Evolutionary conservation across 2,329 filamentous ascomycete genomes (phyloP).

Genomic region (Huntiella bhutanensis): DNA sequence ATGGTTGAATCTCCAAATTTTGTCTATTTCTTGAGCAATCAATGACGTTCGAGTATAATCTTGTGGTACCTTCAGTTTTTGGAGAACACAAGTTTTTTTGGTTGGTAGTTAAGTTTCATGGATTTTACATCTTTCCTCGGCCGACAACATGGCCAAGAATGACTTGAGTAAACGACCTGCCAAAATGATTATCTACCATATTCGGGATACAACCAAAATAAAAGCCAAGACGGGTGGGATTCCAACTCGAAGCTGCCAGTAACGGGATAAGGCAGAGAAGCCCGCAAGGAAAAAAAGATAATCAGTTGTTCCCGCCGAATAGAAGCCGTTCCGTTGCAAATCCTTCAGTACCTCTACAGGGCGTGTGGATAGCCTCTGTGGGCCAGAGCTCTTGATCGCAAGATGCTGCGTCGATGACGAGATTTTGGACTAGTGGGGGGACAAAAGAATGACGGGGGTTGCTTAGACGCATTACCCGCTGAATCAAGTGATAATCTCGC

Average conservation of each 20-base stretch:
- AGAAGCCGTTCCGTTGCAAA: not conserved
- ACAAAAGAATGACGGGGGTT: not conserved
- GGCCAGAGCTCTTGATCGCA: conserved; percentile 1
- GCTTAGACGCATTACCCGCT: not conserved
- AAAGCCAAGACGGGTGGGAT: not conserved
- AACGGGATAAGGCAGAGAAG: not conserved
- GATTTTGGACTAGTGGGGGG: not conserved
- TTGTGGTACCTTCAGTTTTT: too few species aligned
- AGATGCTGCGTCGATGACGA: conserved; percentile 7
- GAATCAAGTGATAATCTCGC: not conserved
- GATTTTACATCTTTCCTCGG: too few species aligned
- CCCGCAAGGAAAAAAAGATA: not conserved
- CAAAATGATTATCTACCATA: too few species aligned
- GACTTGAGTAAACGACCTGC: too few species aligned
- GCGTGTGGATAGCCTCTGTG: not conserved
- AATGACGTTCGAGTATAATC: too few species aligned
- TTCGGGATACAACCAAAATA: not conserved
- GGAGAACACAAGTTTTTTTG: too few species aligned
- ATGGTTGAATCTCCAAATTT: too few species aligned
- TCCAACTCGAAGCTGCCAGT: not conserved
- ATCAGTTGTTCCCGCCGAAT: not conserved
- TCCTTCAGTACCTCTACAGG: not conserved
- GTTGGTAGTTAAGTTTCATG: too few species aligned
- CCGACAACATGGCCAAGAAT: too few species aligned
- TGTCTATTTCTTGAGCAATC: too few species aligned